Evolutionary conservation across 2,329 filamentous ascomycete genomes (phyloP), one percentile per base, ranked within the genome.

Genomic region (Penicillium polonicum): DNA sequence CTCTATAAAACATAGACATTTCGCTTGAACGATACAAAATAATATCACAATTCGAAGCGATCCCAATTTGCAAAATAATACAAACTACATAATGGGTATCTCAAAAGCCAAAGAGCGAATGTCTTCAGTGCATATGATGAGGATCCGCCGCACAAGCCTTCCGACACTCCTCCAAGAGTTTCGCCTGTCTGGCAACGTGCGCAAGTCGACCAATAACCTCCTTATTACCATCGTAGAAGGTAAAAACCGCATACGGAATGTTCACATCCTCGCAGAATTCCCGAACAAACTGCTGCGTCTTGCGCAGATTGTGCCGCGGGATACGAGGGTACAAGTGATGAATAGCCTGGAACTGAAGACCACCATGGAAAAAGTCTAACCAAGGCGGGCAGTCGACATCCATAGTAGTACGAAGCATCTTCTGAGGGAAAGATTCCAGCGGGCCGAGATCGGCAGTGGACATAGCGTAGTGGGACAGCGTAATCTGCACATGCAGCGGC

Each of bases 401-500:
- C 91, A 96, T 96, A 7, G 91, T 95, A 0, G 91, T 96, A 62
- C 91, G 86, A 45, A 96, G 81, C 88, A 94, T 93, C 72, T 87
- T 89, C 74, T 95, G 91, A 0, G 91, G 85, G 73, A 96, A 96
- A 0, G 89, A 93, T 71, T 96, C 91, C 49, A 85, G 79, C 0
- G 88, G 86, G 0, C 92, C 92, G 4, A 95, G 81, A 68, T 96
- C 90, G 6, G 89, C 83, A 0, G 91, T 96, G 65, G 89, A 92
- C 91, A 95, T 96, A 59, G 90, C 90, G 74, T 94, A 96, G 73
- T 96, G 91, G 1, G 89, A 93, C n/a, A 96, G 83, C 0, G 91
- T 94, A 70, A 96, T 94, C 72, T 96, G 91, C 4, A 92, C 84
- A 73, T 96, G 92, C 44, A 96, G 78, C 4, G 91, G 88, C 74